Percentiles rank a stretch among this genome's conserved stretches.
Evolutionary conservation across 805 yeast genomes (phyloP).

Genomic region (Nakazawaea ishiwadae): DNA sequence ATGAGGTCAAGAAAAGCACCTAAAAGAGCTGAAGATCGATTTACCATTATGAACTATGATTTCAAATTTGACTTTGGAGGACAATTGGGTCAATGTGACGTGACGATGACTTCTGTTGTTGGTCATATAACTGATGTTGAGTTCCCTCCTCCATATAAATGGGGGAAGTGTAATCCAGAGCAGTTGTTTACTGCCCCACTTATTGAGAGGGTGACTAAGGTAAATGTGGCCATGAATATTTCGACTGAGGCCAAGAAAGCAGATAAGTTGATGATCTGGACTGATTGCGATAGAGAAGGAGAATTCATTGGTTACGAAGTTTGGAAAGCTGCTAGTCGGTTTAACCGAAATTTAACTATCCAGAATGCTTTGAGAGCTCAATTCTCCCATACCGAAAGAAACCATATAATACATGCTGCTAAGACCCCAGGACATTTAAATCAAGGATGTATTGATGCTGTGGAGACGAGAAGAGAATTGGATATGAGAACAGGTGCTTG

Average conservation of each 20-base stretch:
- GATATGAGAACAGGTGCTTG: conserved; percentile 88
- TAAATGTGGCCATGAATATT: conserved; percentile 59
- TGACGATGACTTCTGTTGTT: conserved; percentile 88
- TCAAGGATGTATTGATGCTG: conserved; percentile 73
- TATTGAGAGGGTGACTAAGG: conserved; percentile 32
- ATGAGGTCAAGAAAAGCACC: conserved; percentile 41
- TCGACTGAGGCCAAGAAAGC: conserved; percentile 55
- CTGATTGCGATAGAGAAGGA: conserved; percentile 97
- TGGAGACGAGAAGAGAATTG: conserved; percentile 76
- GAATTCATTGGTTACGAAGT: conserved; percentile 90
- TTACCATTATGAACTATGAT: conserved; percentile 84
- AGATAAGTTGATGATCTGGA: conserved; percentile 83
- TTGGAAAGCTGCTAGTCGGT: conserved; percentile 56
- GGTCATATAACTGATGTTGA: conserved; percentile 76
- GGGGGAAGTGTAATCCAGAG: conserved; percentile 66
- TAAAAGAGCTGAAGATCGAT: too few relatives aligned
- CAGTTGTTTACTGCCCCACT: conserved; percentile 71
- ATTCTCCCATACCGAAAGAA: conserved; percentile 81
- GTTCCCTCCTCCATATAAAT: conserved; percentile 54
- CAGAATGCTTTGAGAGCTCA: conserved; percentile 65
- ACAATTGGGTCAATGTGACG: conserved; percentile 44
- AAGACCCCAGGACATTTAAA: conserved; percentile 60
- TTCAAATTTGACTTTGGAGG: conserved; percentile 62
- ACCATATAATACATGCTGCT: conserved; percentile 76
- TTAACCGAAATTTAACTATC: conserved; percentile 40